Conservation (phyloP, 345 rosid genomes). For the Bruguiera sexangula region DNA sequence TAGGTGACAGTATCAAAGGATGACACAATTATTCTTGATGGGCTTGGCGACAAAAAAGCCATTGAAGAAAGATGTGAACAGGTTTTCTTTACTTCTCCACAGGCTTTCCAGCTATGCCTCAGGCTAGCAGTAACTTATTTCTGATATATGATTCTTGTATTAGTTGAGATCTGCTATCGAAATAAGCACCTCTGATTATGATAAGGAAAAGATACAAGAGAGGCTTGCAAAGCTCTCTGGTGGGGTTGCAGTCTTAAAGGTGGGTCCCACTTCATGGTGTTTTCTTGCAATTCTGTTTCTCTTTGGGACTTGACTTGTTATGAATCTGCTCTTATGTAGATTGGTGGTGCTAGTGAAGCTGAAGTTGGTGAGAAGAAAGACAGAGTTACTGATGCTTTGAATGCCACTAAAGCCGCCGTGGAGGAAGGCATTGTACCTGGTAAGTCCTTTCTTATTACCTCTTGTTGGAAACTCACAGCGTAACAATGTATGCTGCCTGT, state of each 20-base stretch:
- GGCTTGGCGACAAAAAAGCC: conserved; percentile 82
- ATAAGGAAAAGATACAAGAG: conserved; percentile 91
- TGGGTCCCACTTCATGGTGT: conserved; percentile 9
- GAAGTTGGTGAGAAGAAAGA: conserved; percentile 94
- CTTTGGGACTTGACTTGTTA: too few relatives aligned
- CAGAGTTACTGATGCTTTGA: conserved; percentile 91
- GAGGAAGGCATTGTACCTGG: conserved; percentile 99
- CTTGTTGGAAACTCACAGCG: neutral
- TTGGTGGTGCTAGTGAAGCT: conserved; percentile 97
- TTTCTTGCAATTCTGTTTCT: neutral
- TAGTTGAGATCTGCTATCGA: conserved; percentile 79
- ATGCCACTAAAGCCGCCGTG: conserved; percentile 99
- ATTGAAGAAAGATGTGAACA: conserved; percentile 89
- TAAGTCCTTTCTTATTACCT: conserved; percentile 13
- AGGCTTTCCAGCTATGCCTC: too few relatives aligned
- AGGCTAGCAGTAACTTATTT: too few relatives aligned
- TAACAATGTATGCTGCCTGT: neutral
- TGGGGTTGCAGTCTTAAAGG: conserved; percentile 96
- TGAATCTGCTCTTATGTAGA: conserved; percentile 35
- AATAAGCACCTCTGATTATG: conserved; percentile 81
- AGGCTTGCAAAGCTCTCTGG: conserved; percentile 94
- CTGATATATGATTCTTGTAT: neutral
- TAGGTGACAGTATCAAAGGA: conserved; percentile 82
- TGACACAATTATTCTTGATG: conserved; percentile 85
- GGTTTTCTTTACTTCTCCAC: conserved; percentile 30